phyloP scores from a whole-genome alignment of 192 early-diverging fungal species.

The Podila clonocystis region DNA sequence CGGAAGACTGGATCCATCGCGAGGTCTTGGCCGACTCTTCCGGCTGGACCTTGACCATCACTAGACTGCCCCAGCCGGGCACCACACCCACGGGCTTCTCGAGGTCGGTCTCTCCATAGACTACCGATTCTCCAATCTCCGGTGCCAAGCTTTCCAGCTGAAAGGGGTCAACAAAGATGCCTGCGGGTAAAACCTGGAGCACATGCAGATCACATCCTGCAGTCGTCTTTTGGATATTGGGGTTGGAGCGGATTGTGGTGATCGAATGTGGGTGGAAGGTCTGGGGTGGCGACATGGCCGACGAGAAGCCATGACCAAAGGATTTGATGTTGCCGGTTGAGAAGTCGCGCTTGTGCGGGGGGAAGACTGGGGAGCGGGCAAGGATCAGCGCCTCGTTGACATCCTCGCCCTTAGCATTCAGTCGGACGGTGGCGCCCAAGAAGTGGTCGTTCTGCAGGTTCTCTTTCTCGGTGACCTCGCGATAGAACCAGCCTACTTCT shows the following conservation, averaged over 20 bases:
- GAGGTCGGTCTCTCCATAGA: slow-evolving; percentile 49
- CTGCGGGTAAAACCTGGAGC: slow-evolving; percentile 35
- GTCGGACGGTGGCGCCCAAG: slow-evolving; percentile 36
- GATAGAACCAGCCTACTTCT: slow-evolving; percentile 47
- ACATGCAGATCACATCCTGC: slow-evolving; percentile 27
- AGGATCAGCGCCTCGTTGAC: slow-evolving; percentile 39
- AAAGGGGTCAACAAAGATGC: slow-evolving; percentile 48
- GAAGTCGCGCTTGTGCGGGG: slow-evolving; percentile 33
- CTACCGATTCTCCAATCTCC: slow-evolving; percentile 34
- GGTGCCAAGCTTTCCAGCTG: slow-evolving; percentile 40
- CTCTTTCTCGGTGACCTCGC: slow-evolving; percentile 40
- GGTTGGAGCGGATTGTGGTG: slow-evolving; percentile 45
- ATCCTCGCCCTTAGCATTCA: slow-evolving; percentile 25
- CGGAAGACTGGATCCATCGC: slow-evolving; percentile 14
- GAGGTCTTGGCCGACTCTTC: slow-evolving; percentile 37
- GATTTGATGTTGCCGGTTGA: slow-evolving; percentile 14
- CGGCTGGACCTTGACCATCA: slow-evolving; percentile 42
- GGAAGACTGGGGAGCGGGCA: slow-evolving; percentile 42
- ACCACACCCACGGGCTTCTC: slow-evolving; percentile 51
- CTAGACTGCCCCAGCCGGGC: slow-evolving; percentile 37
- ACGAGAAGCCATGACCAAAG: slow-evolving; percentile 31
- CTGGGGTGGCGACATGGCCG: slow-evolving; percentile 35
- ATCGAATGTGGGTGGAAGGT: slow-evolving; percentile 46
- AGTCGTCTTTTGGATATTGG: slow-evolving; percentile 27
- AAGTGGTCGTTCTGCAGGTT: slow-evolving; percentile 26